Percentiles rank a stretch among this genome's conserved stretches.
Evolutionary conservation across 495 filamentous ascomycete genomes (phyloP).

Genomic region (Penicillium macrosclerotiorum): DNA sequence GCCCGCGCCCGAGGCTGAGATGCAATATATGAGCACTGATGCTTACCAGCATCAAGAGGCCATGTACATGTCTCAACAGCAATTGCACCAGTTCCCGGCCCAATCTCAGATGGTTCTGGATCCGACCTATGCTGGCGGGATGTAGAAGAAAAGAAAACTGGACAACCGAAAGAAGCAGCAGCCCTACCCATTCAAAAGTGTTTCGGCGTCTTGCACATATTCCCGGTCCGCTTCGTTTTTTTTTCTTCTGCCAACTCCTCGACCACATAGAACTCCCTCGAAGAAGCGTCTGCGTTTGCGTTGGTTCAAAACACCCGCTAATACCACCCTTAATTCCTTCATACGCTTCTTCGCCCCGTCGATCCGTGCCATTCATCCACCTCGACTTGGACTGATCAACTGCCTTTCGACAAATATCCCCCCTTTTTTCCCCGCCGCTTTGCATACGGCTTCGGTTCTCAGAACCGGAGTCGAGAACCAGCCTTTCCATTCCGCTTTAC

Average conservation of each 20-base stretch:
- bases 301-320: conserved; percentile 14
- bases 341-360: conserved; percentile 7
- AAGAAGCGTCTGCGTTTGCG: conserved; percentile 17
- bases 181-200: conserved; percentile 18
- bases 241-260: conserved; percentile 11
- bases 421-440: conserved; percentile 17
- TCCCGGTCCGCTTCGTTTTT: conserved; percentile 11
- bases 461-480: conserved; percentile 23
- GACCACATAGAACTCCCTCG: conserved; percentile 12
- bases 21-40: conserved; percentile 39
- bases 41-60: conserved; percentile 39
- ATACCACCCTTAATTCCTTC: conserved; percentile 18
- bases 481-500: conserved; percentile 17
- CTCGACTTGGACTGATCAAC: no score
- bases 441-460: conserved; percentile 29
- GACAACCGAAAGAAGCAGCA: conserved; percentile 13
- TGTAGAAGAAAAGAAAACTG: conserved; percentile 13
- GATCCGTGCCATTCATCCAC: conserved; percentile 8
- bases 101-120: conserved; percentile 39
- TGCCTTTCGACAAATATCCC: conserved; percentile 10
- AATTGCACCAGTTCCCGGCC: conserved; percentile 31
- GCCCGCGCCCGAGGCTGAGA: conserved; percentile 36
- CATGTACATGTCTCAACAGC: conserved; percentile 28
- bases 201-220: conserved; percentile 29
- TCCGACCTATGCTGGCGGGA: conserved; percentile 32